These are phyloP conservation scores for Ceriops zippeliana DNA, from an alignment of 345 rosid genomes.

Conservation along the genomic window DNA sequence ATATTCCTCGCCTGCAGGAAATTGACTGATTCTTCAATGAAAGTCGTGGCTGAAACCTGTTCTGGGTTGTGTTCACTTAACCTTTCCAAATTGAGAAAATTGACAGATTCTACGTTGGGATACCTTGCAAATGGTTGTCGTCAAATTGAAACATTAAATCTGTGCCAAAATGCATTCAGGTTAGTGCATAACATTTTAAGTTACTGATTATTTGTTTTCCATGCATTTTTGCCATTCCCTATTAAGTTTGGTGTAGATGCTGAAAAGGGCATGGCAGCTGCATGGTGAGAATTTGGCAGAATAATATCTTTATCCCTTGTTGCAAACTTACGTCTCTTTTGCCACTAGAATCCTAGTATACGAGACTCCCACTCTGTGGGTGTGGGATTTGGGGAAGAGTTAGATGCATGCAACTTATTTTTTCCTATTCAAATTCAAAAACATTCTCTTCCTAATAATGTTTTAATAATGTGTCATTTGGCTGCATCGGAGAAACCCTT, in stretches of 20 bases:
- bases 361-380: too few species aligned
- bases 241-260: not conserved
- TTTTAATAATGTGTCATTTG: not conserved
- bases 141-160: constrained; percentile 48
- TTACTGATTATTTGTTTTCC: not conserved
- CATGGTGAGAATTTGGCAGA: too few species aligned
- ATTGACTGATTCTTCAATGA: constrained; percentile 71
- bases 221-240: not conserved
- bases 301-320: too few species aligned
- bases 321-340: too few species aligned
- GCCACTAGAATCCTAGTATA: too few species aligned
- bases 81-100: constrained; percentile 55
- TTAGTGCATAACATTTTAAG: constrained; percentile 1
- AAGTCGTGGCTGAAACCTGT: constrained; percentile 67
- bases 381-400: too few species aligned
- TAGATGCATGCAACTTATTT: too few species aligned
- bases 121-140: constrained; percentile 78
- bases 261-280: not conserved
- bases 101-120: constrained; percentile 75
- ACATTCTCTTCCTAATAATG: not conserved
- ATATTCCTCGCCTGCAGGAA: constrained; percentile 48
- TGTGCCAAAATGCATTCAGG: constrained; percentile 81
- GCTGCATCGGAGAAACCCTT: constrained; percentile 1
- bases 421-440: too few species aligned
- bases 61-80: constrained; percentile 52